These are phyloP conservation scores for Candida manassasensis DNA, from an alignment of 805 yeast genomes.

Conservation along the genomic window DNA sequence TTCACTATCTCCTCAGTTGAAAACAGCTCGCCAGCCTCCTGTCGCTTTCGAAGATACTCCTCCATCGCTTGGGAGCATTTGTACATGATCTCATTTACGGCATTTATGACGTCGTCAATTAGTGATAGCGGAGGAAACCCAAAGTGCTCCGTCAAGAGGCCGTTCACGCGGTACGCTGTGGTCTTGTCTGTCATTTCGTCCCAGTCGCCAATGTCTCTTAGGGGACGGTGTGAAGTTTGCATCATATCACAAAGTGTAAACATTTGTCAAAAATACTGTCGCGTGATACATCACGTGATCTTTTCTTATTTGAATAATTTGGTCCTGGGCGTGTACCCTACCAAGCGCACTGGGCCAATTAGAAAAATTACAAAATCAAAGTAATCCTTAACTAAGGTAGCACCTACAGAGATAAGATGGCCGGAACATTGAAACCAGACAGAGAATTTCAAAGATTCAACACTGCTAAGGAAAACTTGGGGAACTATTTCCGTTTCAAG, in stretches of 20 bases:
- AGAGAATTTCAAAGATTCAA: conserved; percentile 39
- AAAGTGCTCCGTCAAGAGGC: conserved; percentile 74
- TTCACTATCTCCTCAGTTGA: conserved; percentile 50
- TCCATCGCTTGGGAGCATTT: conserved; percentile 79
- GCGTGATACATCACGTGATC: not conserved
- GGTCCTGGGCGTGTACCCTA: not conserved
- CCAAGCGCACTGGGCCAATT: not conserved
- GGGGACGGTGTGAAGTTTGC: too few relatives aligned
- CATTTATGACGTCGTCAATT: conserved; percentile 83
- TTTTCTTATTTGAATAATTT: too few relatives aligned
- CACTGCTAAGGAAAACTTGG: conserved; percentile 36
- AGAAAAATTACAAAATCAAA: not conserved
- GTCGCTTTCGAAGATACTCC: conserved; percentile 46
- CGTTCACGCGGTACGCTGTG: conserved; percentile 26
- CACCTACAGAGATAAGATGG: conserved; percentile 23
- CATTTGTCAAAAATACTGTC: not conserved
- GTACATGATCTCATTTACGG: conserved; percentile 79
- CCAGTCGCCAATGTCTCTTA: too few relatives aligned
- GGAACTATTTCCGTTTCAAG: conserved; percentile 40
- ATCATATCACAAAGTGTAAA: too few relatives aligned
- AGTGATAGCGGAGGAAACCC: conserved; percentile 80
- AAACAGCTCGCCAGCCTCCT: conserved; percentile 11
- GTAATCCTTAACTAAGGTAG: not conserved
- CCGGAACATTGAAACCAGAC: conserved; percentile 41
- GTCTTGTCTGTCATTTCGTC: conserved; percentile 6